Percentiles rank a stretch among this genome's conserved stretches.
phyloP scores from a whole-genome alignment of 306 rosid genomes.

The Vachellia collinsii region DNA sequence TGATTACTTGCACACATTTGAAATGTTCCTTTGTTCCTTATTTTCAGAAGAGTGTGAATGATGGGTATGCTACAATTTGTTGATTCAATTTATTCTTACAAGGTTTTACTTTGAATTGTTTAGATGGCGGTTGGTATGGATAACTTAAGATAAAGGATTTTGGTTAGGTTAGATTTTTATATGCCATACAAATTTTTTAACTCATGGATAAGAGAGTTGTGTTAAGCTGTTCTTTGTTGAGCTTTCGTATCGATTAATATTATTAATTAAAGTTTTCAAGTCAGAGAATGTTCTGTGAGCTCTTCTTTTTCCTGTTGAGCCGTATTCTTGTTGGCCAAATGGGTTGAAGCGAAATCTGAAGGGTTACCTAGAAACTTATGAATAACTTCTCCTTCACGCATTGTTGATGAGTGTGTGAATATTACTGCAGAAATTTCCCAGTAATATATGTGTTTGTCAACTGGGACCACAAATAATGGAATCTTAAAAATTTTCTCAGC shows the following conservation, averaged over 20 bases:
- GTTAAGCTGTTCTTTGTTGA: neutral
- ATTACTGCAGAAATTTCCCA: too few relatives aligned
- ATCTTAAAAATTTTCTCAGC: too few relatives aligned
- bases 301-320: too few relatives aligned
- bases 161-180: neutral
- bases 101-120: neutral
- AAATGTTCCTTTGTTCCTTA: neutral
- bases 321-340: too few relatives aligned
- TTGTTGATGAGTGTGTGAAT: too few relatives aligned
- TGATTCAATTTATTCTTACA: neutral
- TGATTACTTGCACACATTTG: neutral
- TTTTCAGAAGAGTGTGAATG: conserved; percentile 1
- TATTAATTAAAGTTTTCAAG: too few relatives aligned
- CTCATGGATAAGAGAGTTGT: neutral
- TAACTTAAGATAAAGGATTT: neutral
- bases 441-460: too few relatives aligned
- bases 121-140: neutral
- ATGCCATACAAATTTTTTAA: neutral
- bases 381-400: too few relatives aligned
- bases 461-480: too few relatives aligned
- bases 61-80: neutral
- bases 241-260: neutral
- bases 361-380: too few relatives aligned
- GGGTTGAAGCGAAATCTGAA: too few relatives aligned
- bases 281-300: too few relatives aligned